Conservation (phyloP, 345 rosid genomes). For the Chamaenerion angustifolium region DNA sequence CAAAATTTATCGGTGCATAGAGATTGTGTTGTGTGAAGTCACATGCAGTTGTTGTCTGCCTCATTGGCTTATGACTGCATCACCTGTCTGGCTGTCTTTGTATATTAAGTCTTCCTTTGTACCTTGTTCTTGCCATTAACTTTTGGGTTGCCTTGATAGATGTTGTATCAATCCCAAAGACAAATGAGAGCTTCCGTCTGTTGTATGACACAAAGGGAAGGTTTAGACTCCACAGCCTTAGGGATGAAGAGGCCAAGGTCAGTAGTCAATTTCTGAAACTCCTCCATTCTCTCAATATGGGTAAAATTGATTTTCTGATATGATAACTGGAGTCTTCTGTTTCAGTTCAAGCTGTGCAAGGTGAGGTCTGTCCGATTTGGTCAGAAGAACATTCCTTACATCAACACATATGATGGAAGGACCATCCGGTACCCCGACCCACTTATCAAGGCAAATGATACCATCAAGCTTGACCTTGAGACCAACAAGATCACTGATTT, state of each 20-base stretch:
- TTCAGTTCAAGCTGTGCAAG: conserved; percentile 9
- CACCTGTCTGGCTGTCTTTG: no score
- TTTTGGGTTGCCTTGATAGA: not conserved
- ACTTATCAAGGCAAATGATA: conserved; percentile 5
- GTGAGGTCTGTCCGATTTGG: conserved; percentile 5
- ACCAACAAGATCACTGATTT: conserved; percentile 6
- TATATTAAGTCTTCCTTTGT: not conserved
- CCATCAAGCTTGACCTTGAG: conserved; percentile 10
- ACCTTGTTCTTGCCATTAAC: not conserved
- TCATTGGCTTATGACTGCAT: not conserved
- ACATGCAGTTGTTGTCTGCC: no score
- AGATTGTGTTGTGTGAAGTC: no score
- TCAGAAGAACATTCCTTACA: conserved; percentile 6
- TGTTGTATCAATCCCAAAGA: conserved; percentile 7
- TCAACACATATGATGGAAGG: conserved; percentile 8
- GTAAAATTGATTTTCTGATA: no score
- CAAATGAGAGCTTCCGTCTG: conserved; percentile 5
- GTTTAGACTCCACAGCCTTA: conserved; percentile 7
- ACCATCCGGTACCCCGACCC: conserved; percentile 10
- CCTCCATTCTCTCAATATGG: no score
- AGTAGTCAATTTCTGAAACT: not conserved
- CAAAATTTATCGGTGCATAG: no score
- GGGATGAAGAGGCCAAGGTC: conserved; percentile 8
- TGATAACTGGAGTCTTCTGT: not conserved
- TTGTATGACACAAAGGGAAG: conserved; percentile 7